A percentile compares a stretch with the other conserved stretches of the same genome.
phyloP scores from a whole-genome alignment of 2,329 filamentous ascomycete species.

The Penicillium olsonii region DNA sequence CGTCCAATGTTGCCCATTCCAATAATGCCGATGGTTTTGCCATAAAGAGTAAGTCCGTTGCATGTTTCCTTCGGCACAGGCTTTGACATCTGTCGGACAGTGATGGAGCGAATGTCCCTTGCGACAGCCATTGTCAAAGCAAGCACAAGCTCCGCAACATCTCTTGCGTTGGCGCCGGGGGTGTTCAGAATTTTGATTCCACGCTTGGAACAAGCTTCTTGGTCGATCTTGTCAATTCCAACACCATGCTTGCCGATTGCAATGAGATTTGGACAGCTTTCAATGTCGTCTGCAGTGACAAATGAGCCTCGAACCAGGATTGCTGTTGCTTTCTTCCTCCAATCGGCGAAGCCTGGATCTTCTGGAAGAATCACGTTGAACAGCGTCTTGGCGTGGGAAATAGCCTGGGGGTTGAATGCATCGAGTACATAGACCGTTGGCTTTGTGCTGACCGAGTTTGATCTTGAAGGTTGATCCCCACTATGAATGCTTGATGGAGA shows the following conservation, averaged over 20 bases:
- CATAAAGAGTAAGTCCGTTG: slow-evolving; percentile 39
- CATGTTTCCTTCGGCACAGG: slow-evolving; percentile 44
- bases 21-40: slow-evolving; percentile 40
- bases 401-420: slow-evolving; percentile 39
- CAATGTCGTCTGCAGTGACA: slow-evolving; percentile 43
- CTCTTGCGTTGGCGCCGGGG: slow-evolving; percentile 47
- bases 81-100: slow-evolving; percentile 29
- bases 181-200: slow-evolving; percentile 52
- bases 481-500: slow-evolving; percentile 11
- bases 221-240: slow-evolving; percentile 51
- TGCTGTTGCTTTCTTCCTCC: slow-evolving; percentile 44
- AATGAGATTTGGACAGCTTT: slow-evolving; percentile 36
- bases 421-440: slow-evolving; percentile 47
- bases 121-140: slow-evolving; percentile 40
- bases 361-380: slow-evolving; percentile 44
- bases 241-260: slow-evolving; percentile 53
- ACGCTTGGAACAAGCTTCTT: slow-evolving; percentile 38
- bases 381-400: slow-evolving; percentile 36
- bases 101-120: slow-evolving; percentile 35
- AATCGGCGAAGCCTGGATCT: slow-evolving; percentile 39
- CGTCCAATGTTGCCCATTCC: slow-evolving; percentile 46
- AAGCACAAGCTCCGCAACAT: slow-evolving; percentile 45
- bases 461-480: not conserved
- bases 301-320: slow-evolving; percentile 43
- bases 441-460: slow-evolving; percentile 23